phyloP scores from a whole-genome alignment of 31 red algal species.

The Asparagopsis taxiformis region DNA sequence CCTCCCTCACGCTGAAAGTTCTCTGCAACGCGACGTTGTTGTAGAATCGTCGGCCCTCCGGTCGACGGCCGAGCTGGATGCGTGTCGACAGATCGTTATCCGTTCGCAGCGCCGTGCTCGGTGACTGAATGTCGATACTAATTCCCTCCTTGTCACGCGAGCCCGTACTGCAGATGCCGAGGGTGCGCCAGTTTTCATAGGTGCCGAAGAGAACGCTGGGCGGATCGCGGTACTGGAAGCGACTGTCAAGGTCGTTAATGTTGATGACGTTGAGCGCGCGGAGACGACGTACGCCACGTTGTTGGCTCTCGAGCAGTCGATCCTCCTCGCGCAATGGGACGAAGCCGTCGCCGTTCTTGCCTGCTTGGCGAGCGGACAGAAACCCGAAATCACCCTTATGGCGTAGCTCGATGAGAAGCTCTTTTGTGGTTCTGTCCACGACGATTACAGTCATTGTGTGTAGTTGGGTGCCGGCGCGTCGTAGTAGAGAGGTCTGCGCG shows the following conservation, averaged over 20 bases:
- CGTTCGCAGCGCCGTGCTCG: neutral
- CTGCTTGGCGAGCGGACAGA: neutral
- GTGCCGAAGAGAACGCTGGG: neutral
- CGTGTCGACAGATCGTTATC: neutral
- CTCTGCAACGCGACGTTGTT: neutral
- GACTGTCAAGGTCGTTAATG: neutral
- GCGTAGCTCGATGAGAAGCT: neutral
- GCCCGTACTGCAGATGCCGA: neutral
- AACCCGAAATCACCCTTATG: neutral
- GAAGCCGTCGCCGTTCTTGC: neutral
- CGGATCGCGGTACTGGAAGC: neutral
- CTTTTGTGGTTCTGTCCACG: neutral
- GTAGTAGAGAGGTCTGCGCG: neutral
- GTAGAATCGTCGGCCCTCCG: neutral
- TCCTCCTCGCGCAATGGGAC: neutral
- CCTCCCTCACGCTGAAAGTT: neutral
- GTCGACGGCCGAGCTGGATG: neutral
- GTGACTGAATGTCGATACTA: neutral
- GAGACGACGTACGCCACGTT: neutral
- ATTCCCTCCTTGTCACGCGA: neutral
- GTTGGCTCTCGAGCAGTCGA: neutral
- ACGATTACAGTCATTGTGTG: constrained; percentile 1
- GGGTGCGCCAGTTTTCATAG: neutral
- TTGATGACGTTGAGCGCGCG: neutral
- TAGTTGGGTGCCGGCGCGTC: neutral